These are phyloP conservation scores for Beauveria sp. DNA, from an alignment of 2,329 filamentous ascomycete genomes.

Conservation along the genomic window DNA sequence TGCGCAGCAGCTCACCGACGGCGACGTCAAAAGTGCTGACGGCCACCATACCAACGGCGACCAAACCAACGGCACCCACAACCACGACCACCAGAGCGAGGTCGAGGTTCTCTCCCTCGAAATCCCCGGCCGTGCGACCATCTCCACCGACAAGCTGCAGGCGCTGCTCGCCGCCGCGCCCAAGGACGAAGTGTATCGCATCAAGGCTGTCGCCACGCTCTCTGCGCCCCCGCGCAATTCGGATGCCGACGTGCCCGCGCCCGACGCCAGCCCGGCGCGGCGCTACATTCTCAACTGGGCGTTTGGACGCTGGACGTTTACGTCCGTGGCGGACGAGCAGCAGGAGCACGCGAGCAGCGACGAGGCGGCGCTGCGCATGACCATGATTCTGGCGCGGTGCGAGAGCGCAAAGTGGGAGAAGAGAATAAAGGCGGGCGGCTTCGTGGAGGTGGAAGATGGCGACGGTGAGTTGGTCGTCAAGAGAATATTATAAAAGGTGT, in stretches of 20 bases:
- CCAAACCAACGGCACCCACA: slow-evolving; percentile 23
- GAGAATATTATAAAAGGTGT: slow-evolving; percentile 17
- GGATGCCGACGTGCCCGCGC: slow-evolving; percentile 36
- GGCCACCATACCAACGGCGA: slow-evolving; percentile 24
- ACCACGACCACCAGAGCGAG: slow-evolving; percentile 64
- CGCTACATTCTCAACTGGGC: slow-evolving; percentile 97
- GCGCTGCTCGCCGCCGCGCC: slow-evolving; percentile 64
- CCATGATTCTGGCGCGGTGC: slow-evolving; percentile 64
- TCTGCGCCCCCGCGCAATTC: slow-evolving; percentile 41
- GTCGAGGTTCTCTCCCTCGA: slow-evolving; percentile 88
- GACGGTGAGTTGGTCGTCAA: slow-evolving; percentile 44
- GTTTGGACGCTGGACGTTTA: slow-evolving; percentile 92
- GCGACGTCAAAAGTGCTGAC: slow-evolving; percentile 25
- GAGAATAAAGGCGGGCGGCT: slow-evolving; percentile 53
- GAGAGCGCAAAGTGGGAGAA: slow-evolving; percentile 74
- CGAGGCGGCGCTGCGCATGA: slow-evolving; percentile 58
- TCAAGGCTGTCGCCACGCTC: slow-evolving; percentile 63
- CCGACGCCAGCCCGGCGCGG: slow-evolving; percentile 23
- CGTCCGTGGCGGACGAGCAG: slow-evolving; percentile 38
- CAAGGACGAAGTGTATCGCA: slow-evolving; percentile 92
- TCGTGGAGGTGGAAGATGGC: slow-evolving; percentile 40
- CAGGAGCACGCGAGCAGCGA: slow-evolving; percentile 49
- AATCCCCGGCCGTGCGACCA: slow-evolving; percentile 37
- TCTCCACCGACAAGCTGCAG: slow-evolving; percentile 56
- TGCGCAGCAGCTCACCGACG: slow-evolving; percentile 46